A percentile compares a stretch with the other conserved stretches of the same genome.
Conservation (phyloP, 805 yeast species). For the Wickerhamomyces xylosicus region DNA sequence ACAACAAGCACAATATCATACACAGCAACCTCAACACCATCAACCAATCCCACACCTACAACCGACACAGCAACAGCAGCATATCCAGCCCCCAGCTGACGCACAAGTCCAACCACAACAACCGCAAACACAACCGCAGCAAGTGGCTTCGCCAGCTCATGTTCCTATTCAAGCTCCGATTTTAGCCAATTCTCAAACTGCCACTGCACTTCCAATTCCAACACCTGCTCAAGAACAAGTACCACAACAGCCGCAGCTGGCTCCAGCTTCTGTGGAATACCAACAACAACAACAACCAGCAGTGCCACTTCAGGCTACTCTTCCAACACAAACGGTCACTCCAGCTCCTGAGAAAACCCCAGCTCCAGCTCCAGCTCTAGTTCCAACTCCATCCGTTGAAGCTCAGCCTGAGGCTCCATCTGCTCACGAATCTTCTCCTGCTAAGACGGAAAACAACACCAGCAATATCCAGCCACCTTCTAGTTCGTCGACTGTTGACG, state of each 20-base stretch:
- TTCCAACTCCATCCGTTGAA: constrained; percentile 1
- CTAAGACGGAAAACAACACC: not conserved
- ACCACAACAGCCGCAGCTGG: not conserved
- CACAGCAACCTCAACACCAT: constrained; percentile 10
- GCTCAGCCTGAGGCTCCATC: not conserved
- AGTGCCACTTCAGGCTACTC: too few species aligned
- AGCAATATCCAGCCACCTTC: too few species aligned
- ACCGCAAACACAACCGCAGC: not conserved
- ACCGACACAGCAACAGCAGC: constrained; percentile 10
- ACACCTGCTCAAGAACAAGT: not conserved
- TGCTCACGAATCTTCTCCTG: constrained; percentile 1
- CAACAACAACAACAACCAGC: not conserved
- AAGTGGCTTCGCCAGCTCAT: not conserved
- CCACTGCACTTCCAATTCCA: constrained; percentile 1
- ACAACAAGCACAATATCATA: constrained; percentile 13
- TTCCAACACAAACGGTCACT: too few species aligned
- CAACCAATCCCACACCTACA: constrained; percentile 8
- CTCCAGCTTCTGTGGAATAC: not conserved
- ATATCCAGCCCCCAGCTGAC: constrained; percentile 15
- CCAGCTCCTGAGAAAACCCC: not conserved
- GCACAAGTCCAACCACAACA: constrained; percentile 20
- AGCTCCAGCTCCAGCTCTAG: constrained; percentile 4
- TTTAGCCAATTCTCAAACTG: constrained; percentile 3
- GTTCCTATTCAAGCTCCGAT: not conserved
- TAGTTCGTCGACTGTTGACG: constrained; percentile 2